phyloP scores from a whole-genome alignment of 2,329 filamentous ascomycete species.

The Epichloe glyceriae region DNA sequence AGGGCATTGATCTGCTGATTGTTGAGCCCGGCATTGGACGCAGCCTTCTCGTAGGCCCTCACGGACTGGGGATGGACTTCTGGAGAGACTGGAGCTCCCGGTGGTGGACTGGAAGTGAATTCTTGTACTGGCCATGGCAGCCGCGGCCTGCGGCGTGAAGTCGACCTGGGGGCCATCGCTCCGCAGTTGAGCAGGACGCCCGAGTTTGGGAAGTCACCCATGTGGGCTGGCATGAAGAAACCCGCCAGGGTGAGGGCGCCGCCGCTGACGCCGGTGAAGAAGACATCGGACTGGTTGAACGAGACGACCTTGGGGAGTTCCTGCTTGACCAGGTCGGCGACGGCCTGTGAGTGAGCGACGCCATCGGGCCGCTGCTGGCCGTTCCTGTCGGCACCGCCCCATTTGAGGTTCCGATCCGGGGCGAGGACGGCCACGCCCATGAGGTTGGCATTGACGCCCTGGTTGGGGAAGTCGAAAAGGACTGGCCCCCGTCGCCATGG shows the following conservation, averaged over 20 bases:
- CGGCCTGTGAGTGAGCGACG: slow-evolving; percentile 40
- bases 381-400: slow-evolving; percentile 35
- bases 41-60: slow-evolving; percentile 36
- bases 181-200: slow-evolving; percentile 46
- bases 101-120: slow-evolving; percentile 45
- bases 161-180: slow-evolving; percentile 36
- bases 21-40: slow-evolving; percentile 27
- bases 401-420: slow-evolving; percentile 41
- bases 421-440: slow-evolving; percentile 41
- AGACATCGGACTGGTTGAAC: slow-evolving; percentile 38
- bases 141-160: slow-evolving; percentile 27
- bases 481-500: slow-evolving; percentile 46
- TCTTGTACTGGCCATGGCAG: slow-evolving; percentile 30
- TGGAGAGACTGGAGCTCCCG: slow-evolving; percentile 37
- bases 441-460: slow-evolving; percentile 35
- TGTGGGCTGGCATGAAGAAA: slow-evolving; percentile 45
- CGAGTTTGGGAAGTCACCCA: slow-evolving; percentile 33
- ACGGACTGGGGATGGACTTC: slow-evolving; percentile 34
- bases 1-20: slow-evolving; percentile 32
- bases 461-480: slow-evolving; percentile 46
- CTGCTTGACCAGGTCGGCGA: slow-evolving; percentile 36
- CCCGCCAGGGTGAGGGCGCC: slow-evolving; percentile 40
- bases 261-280: slow-evolving; percentile 45
- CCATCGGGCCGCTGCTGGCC: slow-evolving; percentile 41
- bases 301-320: slow-evolving; percentile 39